Conservation (phyloP, 108 stramenopile species). For the Pseudonitzschia multiseries region DNA sequence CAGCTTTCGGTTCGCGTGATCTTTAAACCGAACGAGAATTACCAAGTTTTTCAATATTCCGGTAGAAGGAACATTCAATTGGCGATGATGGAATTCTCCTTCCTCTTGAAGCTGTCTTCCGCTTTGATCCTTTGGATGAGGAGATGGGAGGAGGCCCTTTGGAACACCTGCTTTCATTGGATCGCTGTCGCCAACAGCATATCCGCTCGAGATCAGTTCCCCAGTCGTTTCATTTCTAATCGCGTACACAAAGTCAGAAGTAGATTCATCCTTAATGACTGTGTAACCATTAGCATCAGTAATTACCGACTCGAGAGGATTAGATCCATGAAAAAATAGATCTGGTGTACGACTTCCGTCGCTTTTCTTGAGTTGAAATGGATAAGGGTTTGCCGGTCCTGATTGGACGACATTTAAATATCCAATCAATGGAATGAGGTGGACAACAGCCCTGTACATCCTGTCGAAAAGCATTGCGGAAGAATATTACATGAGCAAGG, state of each 20-base stretch:
- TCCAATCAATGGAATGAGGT: background rate
- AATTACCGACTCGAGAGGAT: background rate
- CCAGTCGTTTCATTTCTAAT: constrained; percentile 13
- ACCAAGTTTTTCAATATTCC: constrained; percentile 20
- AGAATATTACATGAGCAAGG: background rate
- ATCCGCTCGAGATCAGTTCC: constrained; percentile 8
- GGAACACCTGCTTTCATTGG: background rate
- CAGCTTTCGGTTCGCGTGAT: constrained; percentile 19
- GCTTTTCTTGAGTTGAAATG: constrained; percentile 19
- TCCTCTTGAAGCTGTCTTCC: constrained; percentile 2
- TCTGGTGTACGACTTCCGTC: constrained; percentile 15
- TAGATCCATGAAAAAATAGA: constrained; percentile 21
- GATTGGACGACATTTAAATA: background rate
- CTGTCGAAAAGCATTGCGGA: background rate
- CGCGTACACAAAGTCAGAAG: constrained; percentile 27
- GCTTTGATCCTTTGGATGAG: background rate
- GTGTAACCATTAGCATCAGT: constrained; percentile 29
- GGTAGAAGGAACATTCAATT: constrained; percentile 5
- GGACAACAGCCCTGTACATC: background rate
- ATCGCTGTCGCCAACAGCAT: constrained; percentile 9
- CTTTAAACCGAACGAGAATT: constrained; percentile 21
- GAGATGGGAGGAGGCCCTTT: background rate
- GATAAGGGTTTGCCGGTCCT: constrained; percentile 23
- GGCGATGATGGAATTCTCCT: background rate
- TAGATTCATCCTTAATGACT: constrained; percentile 23